These are phyloP conservation scores for Myxozyma neotropica DNA, from an alignment of 805 yeast genomes.

Conservation along the genomic window DNA sequence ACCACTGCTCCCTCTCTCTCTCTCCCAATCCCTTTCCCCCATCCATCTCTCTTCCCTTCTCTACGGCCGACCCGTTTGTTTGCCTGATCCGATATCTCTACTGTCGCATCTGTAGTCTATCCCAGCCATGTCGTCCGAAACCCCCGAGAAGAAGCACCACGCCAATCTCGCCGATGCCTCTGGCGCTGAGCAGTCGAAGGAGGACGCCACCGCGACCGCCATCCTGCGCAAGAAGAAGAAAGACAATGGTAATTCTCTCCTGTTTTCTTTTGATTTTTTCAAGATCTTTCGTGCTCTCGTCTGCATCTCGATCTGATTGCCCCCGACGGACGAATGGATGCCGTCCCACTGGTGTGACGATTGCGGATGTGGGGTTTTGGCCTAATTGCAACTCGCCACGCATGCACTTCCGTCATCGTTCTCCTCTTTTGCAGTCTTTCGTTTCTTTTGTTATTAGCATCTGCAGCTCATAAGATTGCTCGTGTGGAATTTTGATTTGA, in stretches of 20 bases:
- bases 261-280: not conserved
- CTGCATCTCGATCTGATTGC: constrained; percentile 5
- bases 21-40: not conserved
- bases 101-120: no score
- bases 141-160: constrained; percentile 39
- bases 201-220: constrained; percentile 89
- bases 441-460: no score
- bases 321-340: not conserved
- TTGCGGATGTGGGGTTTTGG: not conserved
- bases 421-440: no score
- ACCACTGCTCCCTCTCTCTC: not conserved
- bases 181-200: constrained; percentile 61
- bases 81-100: not conserved
- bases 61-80: constrained; percentile 4
- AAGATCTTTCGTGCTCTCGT: not conserved
- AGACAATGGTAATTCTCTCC: constrained; percentile 61
- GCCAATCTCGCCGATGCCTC: constrained; percentile 60
- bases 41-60: not conserved
- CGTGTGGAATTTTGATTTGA: no score
- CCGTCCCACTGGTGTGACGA: not conserved
- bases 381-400: no score
- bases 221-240: constrained; percentile 96
- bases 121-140: constrained; percentile 18
- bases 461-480: no score
- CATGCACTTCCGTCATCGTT: no score